Conservation (phyloP, 345 rosid genomes). For the Bruguiera sexangula region DNA sequence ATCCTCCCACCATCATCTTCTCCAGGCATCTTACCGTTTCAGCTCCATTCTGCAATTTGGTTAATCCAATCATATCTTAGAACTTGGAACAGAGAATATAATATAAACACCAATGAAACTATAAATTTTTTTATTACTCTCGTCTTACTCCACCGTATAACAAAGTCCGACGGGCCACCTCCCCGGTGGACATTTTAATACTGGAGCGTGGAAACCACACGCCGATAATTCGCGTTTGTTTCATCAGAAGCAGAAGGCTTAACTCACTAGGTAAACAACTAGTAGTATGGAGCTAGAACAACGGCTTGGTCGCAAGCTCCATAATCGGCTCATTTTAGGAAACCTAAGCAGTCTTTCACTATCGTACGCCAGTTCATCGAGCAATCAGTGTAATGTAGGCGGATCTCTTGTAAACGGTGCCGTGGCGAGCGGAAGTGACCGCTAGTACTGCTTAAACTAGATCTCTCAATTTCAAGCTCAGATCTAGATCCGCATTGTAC, state of each 20-base stretch:
- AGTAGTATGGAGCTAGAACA: too few species aligned
- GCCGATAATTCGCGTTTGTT: neutral
- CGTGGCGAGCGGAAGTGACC: neutral
- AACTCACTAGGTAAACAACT: neutral
- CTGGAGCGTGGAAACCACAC: neutral
- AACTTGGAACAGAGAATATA: neutral
- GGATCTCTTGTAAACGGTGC: neutral
- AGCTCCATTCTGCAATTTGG: slow-evolving; percentile 34
- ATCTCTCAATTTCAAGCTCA: neutral
- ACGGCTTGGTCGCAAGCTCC: neutral
- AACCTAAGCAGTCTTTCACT: neutral
- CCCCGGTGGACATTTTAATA: too few species aligned
- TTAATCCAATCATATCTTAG: too few species aligned
- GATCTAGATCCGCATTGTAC: neutral
- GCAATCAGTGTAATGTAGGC: neutral
- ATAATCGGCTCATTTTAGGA: slow-evolving; percentile 11
- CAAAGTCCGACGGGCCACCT: neutral
- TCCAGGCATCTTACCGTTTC: slow-evolving; percentile 19
- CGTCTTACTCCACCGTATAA: too few species aligned
- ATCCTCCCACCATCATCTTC: slow-evolving; percentile 15
- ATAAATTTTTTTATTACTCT: too few species aligned
- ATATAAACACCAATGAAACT: neutral
- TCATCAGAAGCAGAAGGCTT: neutral
- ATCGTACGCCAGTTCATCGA: neutral
- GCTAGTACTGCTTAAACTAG: neutral